A percentile compares a stretch with the other conserved stretches of the same genome.
Conservation (phyloP, 148 eudicot genomes). For the Rhododendron williamsianum region DNA sequence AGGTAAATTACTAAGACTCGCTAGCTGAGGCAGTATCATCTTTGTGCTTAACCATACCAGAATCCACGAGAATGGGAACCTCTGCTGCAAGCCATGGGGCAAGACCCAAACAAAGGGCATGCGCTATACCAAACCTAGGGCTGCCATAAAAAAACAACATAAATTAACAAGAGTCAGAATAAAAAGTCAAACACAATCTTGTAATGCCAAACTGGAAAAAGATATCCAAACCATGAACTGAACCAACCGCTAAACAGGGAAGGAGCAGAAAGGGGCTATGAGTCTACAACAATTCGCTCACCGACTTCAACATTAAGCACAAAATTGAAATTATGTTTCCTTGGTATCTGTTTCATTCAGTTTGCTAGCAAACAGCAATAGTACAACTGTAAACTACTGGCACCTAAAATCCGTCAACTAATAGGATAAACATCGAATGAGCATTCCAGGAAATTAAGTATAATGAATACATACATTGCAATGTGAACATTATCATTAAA, state of each 20-base stretch:
- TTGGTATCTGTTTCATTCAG: background rate
- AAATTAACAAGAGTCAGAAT: background rate
- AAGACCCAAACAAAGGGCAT: constrained; percentile 94
- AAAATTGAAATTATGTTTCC: background rate
- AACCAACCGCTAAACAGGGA: no score
- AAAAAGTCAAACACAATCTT: background rate
- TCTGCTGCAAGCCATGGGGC: constrained; percentile 99
- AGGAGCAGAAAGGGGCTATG: no score
- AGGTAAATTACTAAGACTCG: constrained; percentile 34
- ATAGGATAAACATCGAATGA: background rate
- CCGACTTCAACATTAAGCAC: background rate
- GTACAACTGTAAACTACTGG: background rate
- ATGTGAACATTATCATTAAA: background rate
- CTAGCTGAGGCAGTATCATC: constrained; percentile 73
- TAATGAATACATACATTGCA: background rate
- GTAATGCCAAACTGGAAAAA: background rate
- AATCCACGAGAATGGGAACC: constrained; percentile 91
- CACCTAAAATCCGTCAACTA: background rate
- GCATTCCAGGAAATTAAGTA: background rate
- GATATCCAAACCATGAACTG: background rate
- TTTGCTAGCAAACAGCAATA: background rate
- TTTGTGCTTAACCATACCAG: constrained; percentile 96
- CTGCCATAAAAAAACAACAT: constrained; percentile 28
- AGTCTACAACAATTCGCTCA: background rate
- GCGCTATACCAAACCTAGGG: constrained; percentile 97